These are phyloP conservation scores for Tuber calosporum DNA, from an alignment of 495 filamentous ascomycete genomes.

Conservation along the genomic window DNA sequence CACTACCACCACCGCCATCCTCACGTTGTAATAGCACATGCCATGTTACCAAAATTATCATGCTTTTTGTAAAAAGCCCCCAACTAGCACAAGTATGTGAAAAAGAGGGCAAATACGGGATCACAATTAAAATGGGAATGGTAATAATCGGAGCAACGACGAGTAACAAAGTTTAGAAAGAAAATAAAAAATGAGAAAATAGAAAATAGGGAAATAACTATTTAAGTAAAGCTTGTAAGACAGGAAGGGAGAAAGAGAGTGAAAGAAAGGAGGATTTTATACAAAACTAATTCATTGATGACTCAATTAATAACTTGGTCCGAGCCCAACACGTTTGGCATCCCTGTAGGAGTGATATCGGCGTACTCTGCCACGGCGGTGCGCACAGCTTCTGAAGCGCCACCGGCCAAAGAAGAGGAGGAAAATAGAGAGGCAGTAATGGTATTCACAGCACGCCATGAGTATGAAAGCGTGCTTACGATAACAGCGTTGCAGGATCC, in stretches of 20 bases:
- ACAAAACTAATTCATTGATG: background rate
- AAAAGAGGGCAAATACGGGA: background rate
- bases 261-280: background rate
- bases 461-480: constrained; percentile 2
- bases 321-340: background rate
- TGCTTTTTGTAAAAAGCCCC: background rate
- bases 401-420: background rate
- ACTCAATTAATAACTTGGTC: constrained; percentile 8
- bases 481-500: background rate
- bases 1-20: background rate
- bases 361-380: background rate
- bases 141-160: background rate
- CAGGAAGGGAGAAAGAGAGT: background rate
- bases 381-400: background rate
- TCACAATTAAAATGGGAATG: background rate
- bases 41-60: background rate
- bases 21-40: background rate
- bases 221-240: background rate
- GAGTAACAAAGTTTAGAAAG: background rate
- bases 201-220: background rate
- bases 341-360: background rate
- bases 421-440: background rate
- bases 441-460: constrained; percentile 5
- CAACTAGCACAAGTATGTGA: background rate
- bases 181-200: background rate